phyloP scores from a whole-genome alignment of 768 basidiomycete species.

The Trametes sanguinea region DNA sequence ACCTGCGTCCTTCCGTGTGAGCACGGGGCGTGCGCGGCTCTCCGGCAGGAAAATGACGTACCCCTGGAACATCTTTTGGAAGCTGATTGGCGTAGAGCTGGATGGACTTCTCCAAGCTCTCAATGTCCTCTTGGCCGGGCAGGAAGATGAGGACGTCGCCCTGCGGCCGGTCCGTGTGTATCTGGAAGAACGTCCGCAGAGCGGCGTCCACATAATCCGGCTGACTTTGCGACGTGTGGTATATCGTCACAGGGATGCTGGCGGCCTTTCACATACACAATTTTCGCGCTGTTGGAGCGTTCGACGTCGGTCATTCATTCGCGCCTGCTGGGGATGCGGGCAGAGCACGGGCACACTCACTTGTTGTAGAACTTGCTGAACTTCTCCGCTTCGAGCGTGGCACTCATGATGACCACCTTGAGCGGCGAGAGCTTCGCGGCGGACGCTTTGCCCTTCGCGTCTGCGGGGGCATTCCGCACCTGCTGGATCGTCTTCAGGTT shows the following conservation, averaged over 20 bases:
- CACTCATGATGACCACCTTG: slow-evolving; percentile 96
- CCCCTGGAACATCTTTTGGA: slow-evolving; percentile 56
- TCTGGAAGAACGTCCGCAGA: slow-evolving; percentile 91
- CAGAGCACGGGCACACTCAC: slow-evolving; percentile 46
- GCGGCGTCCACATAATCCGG: slow-evolving; percentile 88
- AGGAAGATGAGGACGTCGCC: slow-evolving; percentile 95
- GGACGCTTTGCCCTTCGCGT: slow-evolving; percentile 38
- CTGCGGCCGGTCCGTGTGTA: slow-evolving; percentile 75
- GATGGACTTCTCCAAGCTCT: slow-evolving; percentile 78
- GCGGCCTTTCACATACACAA: slow-evolving; percentile 90
- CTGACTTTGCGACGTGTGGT: slow-evolving; percentile 72
- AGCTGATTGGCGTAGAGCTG: slow-evolving; percentile 67
- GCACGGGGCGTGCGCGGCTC: not conserved
- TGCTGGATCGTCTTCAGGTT: slow-evolving; percentile 82
- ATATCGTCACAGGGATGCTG: slow-evolving; percentile 90
- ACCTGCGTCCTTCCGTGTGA: slow-evolving; percentile 46
- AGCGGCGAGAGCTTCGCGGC: slow-evolving; percentile 56
- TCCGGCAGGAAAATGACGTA: slow-evolving; percentile 32
- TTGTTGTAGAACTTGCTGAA: slow-evolving; percentile 86
- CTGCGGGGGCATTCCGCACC: slow-evolving; percentile 52
- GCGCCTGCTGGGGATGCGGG: not conserved
- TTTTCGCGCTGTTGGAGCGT: slow-evolving; percentile 62
- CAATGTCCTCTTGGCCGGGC: slow-evolving; percentile 97
- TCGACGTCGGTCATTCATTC: not conserved
- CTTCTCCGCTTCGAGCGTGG: slow-evolving; percentile 93